Base-by-base conservation (phyloP, 805 yeast species). In the Kluyveromyces wickerhamii region DNA sequence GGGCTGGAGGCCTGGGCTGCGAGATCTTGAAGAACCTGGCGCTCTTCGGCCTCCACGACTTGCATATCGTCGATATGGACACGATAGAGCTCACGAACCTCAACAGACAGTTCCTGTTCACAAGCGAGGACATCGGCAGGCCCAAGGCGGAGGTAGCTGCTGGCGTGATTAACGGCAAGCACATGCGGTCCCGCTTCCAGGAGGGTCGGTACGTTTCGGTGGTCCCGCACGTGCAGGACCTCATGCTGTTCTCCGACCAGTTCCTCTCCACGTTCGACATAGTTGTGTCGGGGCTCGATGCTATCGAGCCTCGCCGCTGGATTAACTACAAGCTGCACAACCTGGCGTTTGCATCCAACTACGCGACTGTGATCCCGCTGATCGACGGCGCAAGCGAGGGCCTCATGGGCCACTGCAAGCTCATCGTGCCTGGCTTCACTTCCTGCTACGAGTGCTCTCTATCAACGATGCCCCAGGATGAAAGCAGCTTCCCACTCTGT, bases 321-420 rank as follows among this genome's bases (percentile, higher is more conserved):
- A 80, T 89, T 42, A 89, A 89, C 57, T 65, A 71, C 10, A 69
- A 74, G 10, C 57, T 89, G 18, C 74, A 83, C 2, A 66, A 74
- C 7, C 48, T 88, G 42, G 86, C 83, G 4, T 76, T 71, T 31
- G 62, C 55, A 0, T 67, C 72, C 2, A 62, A 65, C 32, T 69
- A 69, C 10, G 66, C 63, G 10, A 57, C 65, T 2, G 55, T 74
- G 13, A 74, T 76, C 29, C 86, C 87, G 0, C 56, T 89, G 52
- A 75, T 92, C 11, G 98, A 89, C 54, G 96, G 96, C 4, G 98
- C 96, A 3, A 82, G 95, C 0, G 97, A 89, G 52, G 96, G 96
- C 0, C 80, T 89, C 51, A 72, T 82, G 44, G 98, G 98, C 3
- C 95, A 89, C 49, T 72, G 87, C 10, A 77, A 95, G 48, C 80